Evolutionary conservation across 202 grass and related monocot genomes (phyloP), one percentile per base, ranked within the genome.

Genomic region (Digitaria exilis): DNA sequence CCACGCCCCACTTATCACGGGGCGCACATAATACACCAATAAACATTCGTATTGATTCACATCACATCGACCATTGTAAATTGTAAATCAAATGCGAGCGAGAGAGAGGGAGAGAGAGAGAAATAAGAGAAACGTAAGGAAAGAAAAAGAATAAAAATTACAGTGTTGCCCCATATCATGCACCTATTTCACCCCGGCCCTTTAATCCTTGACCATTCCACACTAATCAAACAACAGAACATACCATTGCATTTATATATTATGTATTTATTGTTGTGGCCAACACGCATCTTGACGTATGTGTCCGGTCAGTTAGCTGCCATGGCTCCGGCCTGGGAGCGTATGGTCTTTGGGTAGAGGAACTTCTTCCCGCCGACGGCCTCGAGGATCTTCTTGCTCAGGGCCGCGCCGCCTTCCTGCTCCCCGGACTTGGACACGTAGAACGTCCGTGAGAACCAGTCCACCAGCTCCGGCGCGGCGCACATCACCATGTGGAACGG

Each of bases 401-500:
- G 87, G 6, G 65, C 78, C 48, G 60, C 81, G 70, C 60, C 85
- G 46, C 70, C 31, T 43, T 71, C 65, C 22, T 86, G 86, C 2
- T 75, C 82, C 2, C n/a, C 60, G 46, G 90, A 88, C 78, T 59
- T 65, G 54, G 87, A 80, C 41, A 90, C 86, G 32, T 95, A 92
- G 83, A 92, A 92, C 0, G 79, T 10, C 16, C 42, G 56, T 14
- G 90, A 95, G 82, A 84, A 90, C 85, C 87, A 88, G 75, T 91
- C 86, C 15, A 95, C 37, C 1, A 88, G 71, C 89, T 95, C 92
- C 21, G 95, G 92, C 28, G 92, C 92, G 2, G 93, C 82, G 50
- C 86, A 84, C 88, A 92, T 90, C 42, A 98, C 63, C 87, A 91
- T 80, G 78, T 88, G 86, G 75, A 98, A 93, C 2, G 95, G 90